Evolutionary conservation across 352 stramenopile species (phyloP), one percentile per base, ranked within the genome.

Genomic region (Globisporangium camurandrum): DNA sequence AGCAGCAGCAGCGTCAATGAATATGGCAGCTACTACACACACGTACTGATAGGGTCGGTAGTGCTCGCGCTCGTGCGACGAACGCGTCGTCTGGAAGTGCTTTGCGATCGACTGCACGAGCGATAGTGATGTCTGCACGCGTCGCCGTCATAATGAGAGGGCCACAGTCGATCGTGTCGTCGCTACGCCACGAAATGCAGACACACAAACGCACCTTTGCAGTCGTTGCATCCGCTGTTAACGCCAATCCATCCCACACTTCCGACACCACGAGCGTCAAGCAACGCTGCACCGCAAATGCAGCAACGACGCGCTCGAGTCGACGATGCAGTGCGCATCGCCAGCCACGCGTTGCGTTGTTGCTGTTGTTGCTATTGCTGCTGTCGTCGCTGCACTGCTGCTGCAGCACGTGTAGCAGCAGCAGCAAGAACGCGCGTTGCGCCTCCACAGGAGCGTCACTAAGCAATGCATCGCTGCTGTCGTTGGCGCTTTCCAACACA

Each of bases 201-300:
- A 33, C 1, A 36, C n/a, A n/a, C 7, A 45, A 20, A 48, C 52
- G 24, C 23, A 59, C 52, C 44, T 33, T 10, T 24, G 38, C 33
- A 0, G 22, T 37, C n/a, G 4, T 43, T 20, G 23, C 23, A 12
- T 59, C 43, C 28, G n/a, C n/a, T n/a, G 28, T 11, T 8, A 28
- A 49, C 27, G 14, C 17, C 30, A 53, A 4, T 26, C 24, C 45
- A 10, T 20, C 11, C 1, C 31, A 20, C 17, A 59, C 17, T 28
- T 53, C 45, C 4, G 11, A 14, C 1, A 45, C n/a, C n/a, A n/a
- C 8, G 52, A 51, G 39, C 4, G 19, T 30, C 2, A 23, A 10
- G 1, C n/a, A 26, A 11, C 44, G 55, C 37, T 57, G 54, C 22
- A 71, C 55, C 1, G 66, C 47, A 16, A 73, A 69, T 20, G 75